These are phyloP conservation scores for Anthostomella pinea DNA, from an alignment of 2,329 filamentous ascomycete species.

Conservation along the genomic window DNA sequence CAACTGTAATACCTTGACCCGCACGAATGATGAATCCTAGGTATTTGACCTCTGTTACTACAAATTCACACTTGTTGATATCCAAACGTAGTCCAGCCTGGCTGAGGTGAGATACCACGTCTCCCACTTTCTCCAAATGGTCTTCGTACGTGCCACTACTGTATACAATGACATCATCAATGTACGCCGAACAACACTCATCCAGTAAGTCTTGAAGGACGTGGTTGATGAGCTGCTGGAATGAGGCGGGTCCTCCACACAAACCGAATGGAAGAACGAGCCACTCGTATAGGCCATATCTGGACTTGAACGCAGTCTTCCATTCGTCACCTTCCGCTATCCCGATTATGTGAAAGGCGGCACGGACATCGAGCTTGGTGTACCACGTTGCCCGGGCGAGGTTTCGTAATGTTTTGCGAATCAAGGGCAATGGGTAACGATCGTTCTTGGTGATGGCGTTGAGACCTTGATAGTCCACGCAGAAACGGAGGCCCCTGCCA, in stretches of 20 bases:
- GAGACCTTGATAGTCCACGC: constrained; percentile 23
- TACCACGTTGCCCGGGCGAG: constrained; percentile 14
- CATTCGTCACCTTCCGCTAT: constrained; percentile 28
- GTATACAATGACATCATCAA: constrained; percentile 27
- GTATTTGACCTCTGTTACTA: constrained; percentile 27
- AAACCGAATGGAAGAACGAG: constrained; percentile 30
- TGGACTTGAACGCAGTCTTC: constrained; percentile 29
- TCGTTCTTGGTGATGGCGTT: constrained; percentile 27
- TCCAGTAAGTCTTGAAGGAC: constrained; percentile 7
- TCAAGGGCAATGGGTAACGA: constrained; percentile 20
- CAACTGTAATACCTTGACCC: constrained; percentile 25
- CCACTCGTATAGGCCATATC: constrained; percentile 29
- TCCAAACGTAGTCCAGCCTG: constrained; percentile 11
- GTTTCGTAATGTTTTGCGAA: constrained; percentile 17
- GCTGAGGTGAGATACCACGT: constrained; percentile 13
- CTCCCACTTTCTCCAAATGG: constrained; percentile 22
- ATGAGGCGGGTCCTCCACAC: constrained; percentile 14
- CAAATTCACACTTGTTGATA: constrained; percentile 31
- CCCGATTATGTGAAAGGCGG: constrained; percentile 18
- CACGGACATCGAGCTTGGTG: constrained; percentile 10
- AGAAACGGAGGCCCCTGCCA: constrained; percentile 16
- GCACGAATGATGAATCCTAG: constrained; percentile 29
- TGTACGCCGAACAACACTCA: constrained; percentile 10
- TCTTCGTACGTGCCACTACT: constrained; percentile 21
- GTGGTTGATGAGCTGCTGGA: constrained; percentile 11